Evolutionary conservation across 2,329 filamentous ascomycete genomes (phyloP), one percentile per base, ranked within the genome.

Genomic region (Dactylellina parvicollis): DNA sequence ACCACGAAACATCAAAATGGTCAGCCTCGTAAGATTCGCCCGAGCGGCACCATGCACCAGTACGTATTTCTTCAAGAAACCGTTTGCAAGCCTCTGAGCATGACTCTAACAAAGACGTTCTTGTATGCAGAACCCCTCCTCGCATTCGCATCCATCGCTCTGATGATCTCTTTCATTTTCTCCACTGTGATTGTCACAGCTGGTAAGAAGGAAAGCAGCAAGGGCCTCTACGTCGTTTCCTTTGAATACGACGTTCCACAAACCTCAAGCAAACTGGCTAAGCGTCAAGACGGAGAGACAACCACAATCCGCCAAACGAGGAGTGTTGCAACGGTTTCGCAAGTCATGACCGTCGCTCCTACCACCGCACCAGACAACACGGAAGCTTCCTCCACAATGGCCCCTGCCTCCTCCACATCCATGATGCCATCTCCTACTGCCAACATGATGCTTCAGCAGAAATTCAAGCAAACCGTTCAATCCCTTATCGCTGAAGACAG

Each of bases 161-260:
- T 78, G 9, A 76, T 76, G 26, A 75, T 77, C 40, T 66, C 76
- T 4, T 74, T 77, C 32, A 75, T 77, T 32, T 77, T 78, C 60
- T 76, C 75, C 14, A 74, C 76, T 44, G 71, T 78, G 32, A 72
- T 78, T 52, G 71, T 77, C 5, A 72, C 74, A 30, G 75, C 76
- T 47, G 47, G 70, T 22, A 77, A 75, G 9, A 22, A 75, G 1
- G 22, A 70, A 5, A 70, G 67, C 30, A 64, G 76, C 42, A 75
- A 76, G 2, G 76, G 77, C 18, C 76, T 77, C 50, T 77, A 77
- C 70, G 75, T 78, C 46, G 75, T 78, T n/a, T 76, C 76, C 0
- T 76, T 78, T 49, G 57, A 70, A 32, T 78, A 78, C 64, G 64
- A 76, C 26, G 7, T 66, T 20, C 61, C 61, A 10, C 36, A 54